phyloP scores from a whole-genome alignment of 1,284 basidiomycete species.

The Pseudozyma sp. region DNA sequence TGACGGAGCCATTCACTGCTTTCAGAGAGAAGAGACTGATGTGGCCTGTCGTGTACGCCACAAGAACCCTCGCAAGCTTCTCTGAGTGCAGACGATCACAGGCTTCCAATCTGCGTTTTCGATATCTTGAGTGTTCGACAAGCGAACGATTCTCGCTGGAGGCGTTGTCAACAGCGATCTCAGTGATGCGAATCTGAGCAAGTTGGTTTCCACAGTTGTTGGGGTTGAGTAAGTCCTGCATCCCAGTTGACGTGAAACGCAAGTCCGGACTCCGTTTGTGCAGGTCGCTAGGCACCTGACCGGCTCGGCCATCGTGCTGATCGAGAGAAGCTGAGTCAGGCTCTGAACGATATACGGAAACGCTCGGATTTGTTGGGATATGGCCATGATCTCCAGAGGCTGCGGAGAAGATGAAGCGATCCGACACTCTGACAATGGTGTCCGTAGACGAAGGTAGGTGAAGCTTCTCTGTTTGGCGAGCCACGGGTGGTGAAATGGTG shows the following conservation, averaged over 20 bases:
- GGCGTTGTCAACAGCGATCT: constrained; percentile 34
- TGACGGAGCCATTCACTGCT: not conserved
- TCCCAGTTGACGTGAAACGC: constrained; percentile 13
- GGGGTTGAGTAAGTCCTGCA: constrained; percentile 2
- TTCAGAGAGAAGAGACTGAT: constrained; percentile 57
- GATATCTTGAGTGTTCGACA: not conserved
- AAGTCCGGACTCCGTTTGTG: constrained; percentile 7
- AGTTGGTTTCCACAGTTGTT: too few species aligned
- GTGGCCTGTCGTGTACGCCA: constrained; percentile 63
- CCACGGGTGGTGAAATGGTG: not conserved
- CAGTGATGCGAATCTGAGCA: constrained; percentile 13
- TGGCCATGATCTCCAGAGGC: not conserved
- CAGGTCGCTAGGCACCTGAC: constrained; percentile 15
- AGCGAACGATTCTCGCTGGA: not conserved
- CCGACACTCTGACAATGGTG: constrained; percentile 37
- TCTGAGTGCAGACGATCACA: not conserved
- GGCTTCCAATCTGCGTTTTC: constrained; percentile 16
- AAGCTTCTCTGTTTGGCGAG: too few species aligned
- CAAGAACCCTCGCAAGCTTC: constrained; percentile 26
- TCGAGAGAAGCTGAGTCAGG: not conserved
- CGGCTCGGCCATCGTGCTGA: not conserved
- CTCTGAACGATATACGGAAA: constrained; percentile 25
- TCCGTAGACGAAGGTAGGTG: not conserved
- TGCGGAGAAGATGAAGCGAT: constrained; percentile 35
- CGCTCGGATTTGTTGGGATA: not conserved